Base-by-base conservation (phyloP, 805 yeast species). In the Maudiozyma bulderi region DNA sequence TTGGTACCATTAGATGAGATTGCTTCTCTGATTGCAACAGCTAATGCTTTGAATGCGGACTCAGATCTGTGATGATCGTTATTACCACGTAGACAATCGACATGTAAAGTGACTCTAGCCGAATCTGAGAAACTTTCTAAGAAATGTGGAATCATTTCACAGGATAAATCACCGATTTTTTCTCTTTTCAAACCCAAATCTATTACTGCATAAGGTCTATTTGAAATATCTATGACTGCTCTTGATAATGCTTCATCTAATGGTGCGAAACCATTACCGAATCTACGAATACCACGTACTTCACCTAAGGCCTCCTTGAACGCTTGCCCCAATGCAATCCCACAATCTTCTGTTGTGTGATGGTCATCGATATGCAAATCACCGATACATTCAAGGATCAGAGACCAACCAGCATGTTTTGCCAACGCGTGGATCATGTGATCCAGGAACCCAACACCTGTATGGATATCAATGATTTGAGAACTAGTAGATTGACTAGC, bases 61-160 rank as follows among this genome's bases (percentile, higher is more conserved):
- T 93, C 99, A 40, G 96, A 86, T 54, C 96, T 74, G 70, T 93
- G 99, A 67, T 93, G 99, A 67, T 93, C 99, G 67, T 93, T 93
- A 66, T 78, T 79, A 0, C 99, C 99, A 56, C 97, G 75, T 50
- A 93, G 63, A 66, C 96, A 87, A 68, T 93, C 99, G 35, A 93
- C 96, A 62, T 93, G 99, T 61, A 93, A 62, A 1, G 99, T 93
- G 48, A 93, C 76, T 52, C 84, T 84, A 1, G 97, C 96, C 40
- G 86, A 86, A 59, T 85, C 87, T 3, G 98, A 96, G 72, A 93
- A 93, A 58, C 95, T 84, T 67, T 89, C 95, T 53, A 93, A 65
- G 44, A 93, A 90, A 66, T 93, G 99, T n/a, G 97, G 97, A 54
- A 93, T 84, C 99, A 93, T 93, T 70, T 93, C 99, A 60, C 93